Evolutionary conservation across 805 yeast genomes (phyloP).

Genomic region (Candida sanyiensis): DNA sequence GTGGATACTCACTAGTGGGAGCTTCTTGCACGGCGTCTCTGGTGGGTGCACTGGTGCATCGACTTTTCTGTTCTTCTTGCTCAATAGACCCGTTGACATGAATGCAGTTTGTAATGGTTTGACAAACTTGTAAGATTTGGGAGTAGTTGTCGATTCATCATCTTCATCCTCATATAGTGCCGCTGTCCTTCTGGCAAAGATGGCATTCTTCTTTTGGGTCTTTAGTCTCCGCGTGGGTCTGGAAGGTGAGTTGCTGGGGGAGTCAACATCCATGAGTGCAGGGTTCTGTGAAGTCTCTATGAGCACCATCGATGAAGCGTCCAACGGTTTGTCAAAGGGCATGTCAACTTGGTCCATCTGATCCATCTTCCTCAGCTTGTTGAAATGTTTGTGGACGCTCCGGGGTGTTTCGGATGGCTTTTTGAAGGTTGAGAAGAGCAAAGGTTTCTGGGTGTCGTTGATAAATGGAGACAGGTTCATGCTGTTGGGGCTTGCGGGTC

Average conservation of each 20-base stretch:
- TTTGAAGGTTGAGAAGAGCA: conserved; percentile 17
- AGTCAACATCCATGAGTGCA: conserved; percentile 9
- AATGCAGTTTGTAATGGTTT: conserved; percentile 86
- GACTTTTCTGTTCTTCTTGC: conserved; percentile 47
- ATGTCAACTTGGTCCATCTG: conserved; percentile 17
- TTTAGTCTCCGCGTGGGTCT: conserved; percentile 28
- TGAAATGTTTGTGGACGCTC: conserved; percentile 23
- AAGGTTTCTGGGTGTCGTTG: conserved; percentile 22
- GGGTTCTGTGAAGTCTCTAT: conserved; percentile 1
- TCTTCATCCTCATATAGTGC: conserved; percentile 22
- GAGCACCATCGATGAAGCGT: no score
- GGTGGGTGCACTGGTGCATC: conserved; percentile 40
- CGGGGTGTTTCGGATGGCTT: conserved; percentile 20
- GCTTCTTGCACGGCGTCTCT: conserved; percentile 58
- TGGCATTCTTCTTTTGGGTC: conserved; percentile 13
- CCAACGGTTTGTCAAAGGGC: conserved; percentile 21
- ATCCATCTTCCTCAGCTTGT: conserved; percentile 27
- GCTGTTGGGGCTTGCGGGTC: conserved; percentile 27
- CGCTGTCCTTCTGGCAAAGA: conserved; percentile 2
- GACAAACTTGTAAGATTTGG: conserved; percentile 59
- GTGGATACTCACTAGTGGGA: conserved; percentile 21
- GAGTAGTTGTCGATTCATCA: no score
- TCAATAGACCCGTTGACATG: conserved; percentile 63
- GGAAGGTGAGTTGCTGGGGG: conserved; percentile 29
- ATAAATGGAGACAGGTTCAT: conserved; percentile 25